Evolutionary conservation across 371 early-diverging fungal species (phyloP).

Genomic region (Rhizopus sp.): DNA sequence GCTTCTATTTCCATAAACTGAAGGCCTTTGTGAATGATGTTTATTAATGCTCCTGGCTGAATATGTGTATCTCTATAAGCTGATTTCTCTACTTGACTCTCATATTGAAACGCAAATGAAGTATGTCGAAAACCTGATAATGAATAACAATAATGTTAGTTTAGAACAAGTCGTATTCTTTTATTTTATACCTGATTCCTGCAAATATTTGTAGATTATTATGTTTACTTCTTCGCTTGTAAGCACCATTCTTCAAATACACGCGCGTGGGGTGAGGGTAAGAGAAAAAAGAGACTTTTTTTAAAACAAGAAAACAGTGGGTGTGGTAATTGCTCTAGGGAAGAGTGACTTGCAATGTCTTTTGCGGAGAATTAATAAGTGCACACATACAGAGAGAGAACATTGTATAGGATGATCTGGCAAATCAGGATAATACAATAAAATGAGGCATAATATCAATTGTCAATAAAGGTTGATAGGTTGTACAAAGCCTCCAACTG

Average conservation of each 20-base stretch:
- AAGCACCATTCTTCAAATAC: constrained; percentile 57
- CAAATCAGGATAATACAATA: too few species aligned
- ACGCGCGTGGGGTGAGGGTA: neutral
- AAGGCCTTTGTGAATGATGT: constrained; percentile 89
- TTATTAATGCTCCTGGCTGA: constrained; percentile 85
- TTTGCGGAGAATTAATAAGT: too few species aligned
- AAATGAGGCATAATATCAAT: too few species aligned
- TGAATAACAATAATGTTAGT: neutral
- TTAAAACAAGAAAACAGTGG: too few species aligned
- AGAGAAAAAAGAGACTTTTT: too few species aligned
- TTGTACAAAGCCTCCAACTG: too few species aligned
- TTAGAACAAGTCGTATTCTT: neutral
- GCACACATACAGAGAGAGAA: too few species aligned
- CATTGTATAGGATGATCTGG: too few species aligned
- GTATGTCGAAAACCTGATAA: constrained; percentile 86
- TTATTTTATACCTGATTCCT: constrained; percentile 78
- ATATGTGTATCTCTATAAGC: constrained; percentile 69
- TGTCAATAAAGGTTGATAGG: too few species aligned
- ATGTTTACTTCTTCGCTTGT: constrained; percentile 95
- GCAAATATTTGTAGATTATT: constrained; percentile 88
- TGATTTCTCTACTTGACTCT: constrained; percentile 77
- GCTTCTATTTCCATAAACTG: constrained; percentile 89
- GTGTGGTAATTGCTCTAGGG: too few species aligned
- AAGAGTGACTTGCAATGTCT: too few species aligned
- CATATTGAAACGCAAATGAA: constrained; percentile 88